Base-by-base conservation (phyloP, 371 early-diverging fungal species). In the Phascolomyces articulosus region DNA sequence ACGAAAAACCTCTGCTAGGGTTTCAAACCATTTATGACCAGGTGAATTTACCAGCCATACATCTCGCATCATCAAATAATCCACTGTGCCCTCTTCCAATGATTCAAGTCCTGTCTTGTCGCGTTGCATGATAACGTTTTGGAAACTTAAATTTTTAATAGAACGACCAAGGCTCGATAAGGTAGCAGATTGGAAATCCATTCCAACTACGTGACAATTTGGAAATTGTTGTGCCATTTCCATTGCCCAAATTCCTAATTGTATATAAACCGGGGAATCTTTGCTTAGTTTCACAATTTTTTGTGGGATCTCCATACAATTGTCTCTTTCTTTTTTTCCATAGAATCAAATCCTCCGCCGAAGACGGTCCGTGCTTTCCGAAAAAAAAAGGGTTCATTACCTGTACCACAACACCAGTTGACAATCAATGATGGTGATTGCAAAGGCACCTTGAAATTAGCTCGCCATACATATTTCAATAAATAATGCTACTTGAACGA, bases 331-430 rank as follows among this genome's bases (percentile, higher is more conserved):
- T n/a, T n/a, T n/a, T n/a, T n/a, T n/a, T n/a, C n/a, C n/a, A n/a
- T n/a, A n/a, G n/a, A n/a, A 34, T 1, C 34, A 34, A 34, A 34
- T 34, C 2, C 34, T 0, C 11, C 6, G 9, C 47, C n/a, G 21
- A 47, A 20, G 47, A 2, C 47, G 51, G 51, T 51, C 51, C 24
- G 51, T 51, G 51, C 51, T 51, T 51, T 23, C 28, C 27, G 27
- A 48, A 47, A 26, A 31, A 44, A 44, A 44, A 44, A n/a, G 4
- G 3, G 3, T 23, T 31, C 26, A 23, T 57, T 60, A 71, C 79
- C 79, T 56, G 72, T 69, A 11, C 79, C 77, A 60, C 77, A 79
- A 21, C 74, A 72, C 74, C 77, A 76, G 44, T 76, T 41, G 3
- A 79, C 60, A 27, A 79, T 72, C 3, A 74, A 26, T 8, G 53